Evolutionary conservation across 208 protist species (phyloP).

Genomic region (Spongospora subterranea): DNA sequence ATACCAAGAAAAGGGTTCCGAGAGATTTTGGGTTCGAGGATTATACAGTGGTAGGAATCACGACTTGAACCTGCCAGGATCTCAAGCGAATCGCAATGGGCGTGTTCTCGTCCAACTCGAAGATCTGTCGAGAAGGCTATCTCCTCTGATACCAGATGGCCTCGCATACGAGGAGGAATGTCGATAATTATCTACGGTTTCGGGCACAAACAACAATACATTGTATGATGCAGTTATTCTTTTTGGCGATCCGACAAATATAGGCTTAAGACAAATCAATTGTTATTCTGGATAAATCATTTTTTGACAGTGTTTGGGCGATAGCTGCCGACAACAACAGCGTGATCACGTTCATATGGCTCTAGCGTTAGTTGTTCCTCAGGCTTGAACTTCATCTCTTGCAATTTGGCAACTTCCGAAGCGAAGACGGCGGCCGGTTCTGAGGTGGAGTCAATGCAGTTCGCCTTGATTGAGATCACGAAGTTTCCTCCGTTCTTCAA

Average conservation of each 20-base stretch:
- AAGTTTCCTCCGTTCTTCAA: constrained; percentile 99
- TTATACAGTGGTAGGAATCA: background rate
- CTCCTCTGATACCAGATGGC: background rate
- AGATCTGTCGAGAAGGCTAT: background rate
- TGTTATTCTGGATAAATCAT: background rate
- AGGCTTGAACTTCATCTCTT: constrained; percentile 95
- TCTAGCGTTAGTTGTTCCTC: constrained; percentile 97
- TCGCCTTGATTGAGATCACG: constrained; percentile 99
- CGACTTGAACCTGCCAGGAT: background rate
- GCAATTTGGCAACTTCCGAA: constrained; percentile 93
- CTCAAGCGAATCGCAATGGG: background rate
- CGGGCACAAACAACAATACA: too few species aligned
- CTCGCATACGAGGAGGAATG: constrained; percentile 25
- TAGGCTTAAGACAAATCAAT: background rate
- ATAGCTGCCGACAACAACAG: constrained; percentile 85
- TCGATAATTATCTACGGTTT: too few species aligned
- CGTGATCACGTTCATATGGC: constrained; percentile 99
- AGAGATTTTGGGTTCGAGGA: background rate
- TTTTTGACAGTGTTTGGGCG: constrained; percentile 35
- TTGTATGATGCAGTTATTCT: too few species aligned
- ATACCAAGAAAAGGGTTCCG: background rate
- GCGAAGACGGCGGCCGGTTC: constrained; percentile 96
- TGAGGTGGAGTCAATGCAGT: constrained; percentile 99
- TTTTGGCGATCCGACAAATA: too few species aligned
- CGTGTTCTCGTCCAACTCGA: background rate